A percentile compares a stretch with the other conserved stretches of the same genome.
phyloP scores from a whole-genome alignment of 495 filamentous ascomycete genomes.

The Aspergillus homomorphus region DNA sequence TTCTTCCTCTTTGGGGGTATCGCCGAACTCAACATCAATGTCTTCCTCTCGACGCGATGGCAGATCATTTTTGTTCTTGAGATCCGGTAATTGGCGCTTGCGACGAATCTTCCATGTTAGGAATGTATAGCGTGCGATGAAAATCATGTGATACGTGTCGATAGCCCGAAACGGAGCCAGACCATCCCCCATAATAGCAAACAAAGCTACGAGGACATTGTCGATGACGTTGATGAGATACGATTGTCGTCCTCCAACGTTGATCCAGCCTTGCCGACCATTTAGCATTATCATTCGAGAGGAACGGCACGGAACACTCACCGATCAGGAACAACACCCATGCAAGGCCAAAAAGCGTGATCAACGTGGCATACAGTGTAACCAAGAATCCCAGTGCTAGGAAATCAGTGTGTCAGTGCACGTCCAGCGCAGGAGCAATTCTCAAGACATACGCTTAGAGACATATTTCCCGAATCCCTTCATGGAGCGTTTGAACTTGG shows the following conservation, averaged over 20 bases:
- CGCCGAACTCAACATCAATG: slow-evolving; percentile 44
- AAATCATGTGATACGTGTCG: slow-evolving; percentile 81
- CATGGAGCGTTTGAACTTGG: slow-evolving; percentile 71
- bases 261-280: slow-evolving; percentile 62
- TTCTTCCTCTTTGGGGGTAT: slow-evolving; percentile 35
- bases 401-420: slow-evolving; percentile 10
- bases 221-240: slow-evolving; percentile 76
- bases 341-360: slow-evolving; percentile 75
- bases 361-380: slow-evolving; percentile 74
- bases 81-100: slow-evolving; percentile 56
- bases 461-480: slow-evolving; percentile 74
- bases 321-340: slow-evolving; percentile 84
- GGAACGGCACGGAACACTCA: slow-evolving; percentile 15
- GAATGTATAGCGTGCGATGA: slow-evolving; percentile 63
- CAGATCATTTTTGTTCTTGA: slow-evolving; percentile 70
- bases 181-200: slow-evolving; percentile 74
- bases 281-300: slow-evolving; percentile 1
- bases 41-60: slow-evolving; percentile 49
- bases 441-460: slow-evolving; percentile 50
- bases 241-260: slow-evolving; percentile 65
- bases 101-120: slow-evolving; percentile 68
- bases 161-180: slow-evolving; percentile 71
- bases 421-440: neutral
- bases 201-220: slow-evolving; percentile 71
- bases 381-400: slow-evolving; percentile 69